phyloP scores from a whole-genome alignment of 305 asterid genomes.

The Petunia hybrid region DNA sequence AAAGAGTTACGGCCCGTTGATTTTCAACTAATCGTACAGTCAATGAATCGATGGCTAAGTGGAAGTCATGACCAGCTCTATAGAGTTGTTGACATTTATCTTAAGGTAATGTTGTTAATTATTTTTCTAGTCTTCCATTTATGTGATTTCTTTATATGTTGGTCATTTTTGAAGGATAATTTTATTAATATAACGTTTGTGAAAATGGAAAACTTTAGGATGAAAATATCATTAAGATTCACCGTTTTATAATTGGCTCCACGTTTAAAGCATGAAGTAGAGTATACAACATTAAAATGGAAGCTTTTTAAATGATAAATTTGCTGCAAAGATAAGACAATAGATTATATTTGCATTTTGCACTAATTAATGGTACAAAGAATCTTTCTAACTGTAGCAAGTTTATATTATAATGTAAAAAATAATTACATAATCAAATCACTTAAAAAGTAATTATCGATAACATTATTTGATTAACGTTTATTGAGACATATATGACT shows the following conservation, averaged over 20 bases:
- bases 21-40: conserved; percentile 58
- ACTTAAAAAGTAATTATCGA: no score
- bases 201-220: background rate
- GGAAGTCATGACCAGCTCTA: conserved; percentile 72
- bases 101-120: conserved; percentile 54
- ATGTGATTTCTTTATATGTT: background rate
- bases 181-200: background rate
- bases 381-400: no score
- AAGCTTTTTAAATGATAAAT: no score
- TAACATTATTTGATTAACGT: no score
- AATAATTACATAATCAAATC: no score
- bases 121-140: background rate
- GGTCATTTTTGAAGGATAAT: background rate
- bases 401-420: no score
- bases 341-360: no score
- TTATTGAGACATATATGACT: no score
- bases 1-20: conserved; percentile 49
- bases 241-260: no score
- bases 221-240: background rate
- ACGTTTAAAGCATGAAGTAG: no score
- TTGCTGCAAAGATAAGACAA: background rate
- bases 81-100: conserved; percentile 67
- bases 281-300: no score
- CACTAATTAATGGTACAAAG: no score
- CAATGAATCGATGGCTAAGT: conserved; percentile 58